Percentiles rank a stretch among this genome's conserved stretches.
Conservation (phyloP, 1,139 yeast genomes). For the Yamadazyma oceani region DNA sequence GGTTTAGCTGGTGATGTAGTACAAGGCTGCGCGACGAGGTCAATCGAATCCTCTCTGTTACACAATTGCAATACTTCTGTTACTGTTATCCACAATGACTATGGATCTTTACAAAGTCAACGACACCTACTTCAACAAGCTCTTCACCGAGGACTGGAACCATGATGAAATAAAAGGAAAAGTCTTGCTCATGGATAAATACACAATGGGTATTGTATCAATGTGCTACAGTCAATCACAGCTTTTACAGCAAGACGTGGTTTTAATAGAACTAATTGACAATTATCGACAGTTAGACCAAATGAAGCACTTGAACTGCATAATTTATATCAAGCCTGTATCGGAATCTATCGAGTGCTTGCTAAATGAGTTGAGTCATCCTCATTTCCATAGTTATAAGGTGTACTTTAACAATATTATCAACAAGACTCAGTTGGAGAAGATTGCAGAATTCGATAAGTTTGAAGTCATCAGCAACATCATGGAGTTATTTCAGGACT, state of each 20-base stretch:
- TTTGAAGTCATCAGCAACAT: constrained; percentile 75
- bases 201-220: constrained; percentile 81
- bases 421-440: constrained; percentile 74
- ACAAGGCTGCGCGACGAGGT: too few relatives aligned
- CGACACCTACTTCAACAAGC: constrained; percentile 36
- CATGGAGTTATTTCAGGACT: constrained; percentile 84
- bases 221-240: constrained; percentile 87
- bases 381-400: constrained; percentile 77
- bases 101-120: constrained; percentile 37
- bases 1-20: too few relatives aligned
- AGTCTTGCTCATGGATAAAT: constrained; percentile 74
- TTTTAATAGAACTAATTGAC: constrained; percentile 69
- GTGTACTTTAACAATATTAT: constrained; percentile 75
- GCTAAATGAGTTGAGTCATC: constrained; percentile 66
- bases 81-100: constrained; percentile 24
- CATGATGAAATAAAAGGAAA: constrained; percentile 47
- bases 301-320: constrained; percentile 80
- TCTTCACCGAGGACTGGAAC: constrained; percentile 27
- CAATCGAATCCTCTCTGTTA: too few relatives aligned
- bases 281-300: constrained; percentile 63
- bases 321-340: constrained; percentile 76
- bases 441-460: constrained; percentile 88
- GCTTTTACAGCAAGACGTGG: constrained; percentile 76
- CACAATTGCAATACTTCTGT: too few relatives aligned
- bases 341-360: constrained; percentile 60